A percentile compares a stretch with the other conserved stretches of the same genome.
Evolutionary conservation across 169 alveolate species (phyloP).

Genomic region (Plasmodium gonderi): DNA sequence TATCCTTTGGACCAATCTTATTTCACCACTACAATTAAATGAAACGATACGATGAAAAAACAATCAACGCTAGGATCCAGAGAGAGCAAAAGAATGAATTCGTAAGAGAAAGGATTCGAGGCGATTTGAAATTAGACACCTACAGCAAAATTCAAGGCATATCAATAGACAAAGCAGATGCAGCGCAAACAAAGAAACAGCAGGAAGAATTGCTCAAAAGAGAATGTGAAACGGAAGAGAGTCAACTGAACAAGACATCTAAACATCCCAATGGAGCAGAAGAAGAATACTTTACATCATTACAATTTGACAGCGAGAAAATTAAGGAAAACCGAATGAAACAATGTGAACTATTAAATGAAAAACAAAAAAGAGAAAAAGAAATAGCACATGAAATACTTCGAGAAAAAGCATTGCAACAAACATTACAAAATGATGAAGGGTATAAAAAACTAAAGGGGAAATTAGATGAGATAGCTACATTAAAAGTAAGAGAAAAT

Average conservation of each 20-base stretch:
- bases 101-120: conserved; percentile 62
- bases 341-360: conserved; percentile 38
- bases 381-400: conserved; percentile 23
- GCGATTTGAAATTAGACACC: conserved; percentile 45
- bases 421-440: conserved; percentile 66
- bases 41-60: conserved; percentile 62
- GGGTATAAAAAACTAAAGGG: conserved; percentile 52
- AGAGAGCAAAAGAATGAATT: conserved; percentile 68
- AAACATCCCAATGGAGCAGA: neutral
- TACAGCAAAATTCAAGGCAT: conserved; percentile 46
- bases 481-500: conserved; percentile 52
- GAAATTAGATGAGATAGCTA: conserved; percentile 57
- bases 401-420: conserved; percentile 58
- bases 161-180: conserved; percentile 50
- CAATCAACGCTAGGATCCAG: conserved; percentile 56
- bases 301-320: conserved; percentile 48
- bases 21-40: neutral
- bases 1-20: neutral
- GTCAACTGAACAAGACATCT: neutral
- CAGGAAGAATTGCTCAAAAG: conserved; percentile 10
- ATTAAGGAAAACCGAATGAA: conserved; percentile 28
- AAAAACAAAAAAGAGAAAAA: conserved; percentile 61
- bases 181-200: conserved; percentile 33
- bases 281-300: neutral
- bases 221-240: conserved; percentile 1